Base-by-base conservation (phyloP, 495 filamentous ascomycete species). In the Aspergillus baeticus region DNA sequence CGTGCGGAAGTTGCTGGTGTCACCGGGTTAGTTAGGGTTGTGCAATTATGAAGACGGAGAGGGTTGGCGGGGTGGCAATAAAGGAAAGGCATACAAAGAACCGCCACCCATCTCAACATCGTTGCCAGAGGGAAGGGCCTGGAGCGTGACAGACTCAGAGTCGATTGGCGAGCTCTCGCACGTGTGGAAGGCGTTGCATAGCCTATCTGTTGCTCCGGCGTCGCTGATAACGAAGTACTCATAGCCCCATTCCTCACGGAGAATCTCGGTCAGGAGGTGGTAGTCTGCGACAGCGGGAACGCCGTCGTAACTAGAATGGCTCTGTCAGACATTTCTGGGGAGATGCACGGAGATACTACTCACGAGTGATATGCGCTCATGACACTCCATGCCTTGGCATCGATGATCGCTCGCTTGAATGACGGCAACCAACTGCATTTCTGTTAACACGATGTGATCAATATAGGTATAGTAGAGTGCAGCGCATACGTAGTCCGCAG, bases 71-170 rank as follows among this genome's bases (percentile, higher is more conserved):
- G 2, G 10, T 50, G 18, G 14, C 7, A 26, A 22, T 18, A 22
- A 6, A 2, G 0, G 17, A 0, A 10, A 3, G 2, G 45, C 73
- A 57, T 62, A 76, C 73, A 80, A 89, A 17, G 81, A 84, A 26
- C 87, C 87, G 46, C 87, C 87, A 33, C 86, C 86, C 87, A 89
- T 89, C 60, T 89, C 87, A n/a, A 86, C 81, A 55, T 88, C 85
- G 44, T 82, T 84, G n/a, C 87, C 86, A 13, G 87, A 84, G 5
- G 80, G 80, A 34, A 89, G 73, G 6, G 81, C 82, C 47, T 77
- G 67, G 41, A 75, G 63, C 6, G 78, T 81, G 4, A 89, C 71
- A 2, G 83, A 76, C 38, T 80, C 77, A 45, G 76, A 82, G 51
- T 89, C 87, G 33, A 85, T 80, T 0, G 83, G 83, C 6, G 76